These are phyloP conservation scores for Sporisorium exsertum DNA, from an alignment of 1,284 basidiomycete species.

Conservation along the genomic window DNA sequence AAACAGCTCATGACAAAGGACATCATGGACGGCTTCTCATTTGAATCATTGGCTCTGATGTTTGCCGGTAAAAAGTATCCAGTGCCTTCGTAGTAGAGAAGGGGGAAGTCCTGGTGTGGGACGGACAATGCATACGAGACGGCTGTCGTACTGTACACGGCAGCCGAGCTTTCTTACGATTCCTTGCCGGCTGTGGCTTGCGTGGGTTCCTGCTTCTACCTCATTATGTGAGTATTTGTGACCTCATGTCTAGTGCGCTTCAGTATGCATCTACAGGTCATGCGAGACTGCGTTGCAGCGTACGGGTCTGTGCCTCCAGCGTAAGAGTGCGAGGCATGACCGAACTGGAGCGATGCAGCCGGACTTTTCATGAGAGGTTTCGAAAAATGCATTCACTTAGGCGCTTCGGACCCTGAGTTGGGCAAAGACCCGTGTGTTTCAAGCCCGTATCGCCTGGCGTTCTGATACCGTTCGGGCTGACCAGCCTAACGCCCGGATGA, in stretches of 20 bases:
- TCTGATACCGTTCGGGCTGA: too few relatives aligned
- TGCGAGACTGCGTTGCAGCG: neutral
- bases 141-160: neutral
- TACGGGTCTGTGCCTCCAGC: too few relatives aligned
- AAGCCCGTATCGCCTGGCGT: too few relatives aligned
- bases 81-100: neutral
- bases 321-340: neutral
- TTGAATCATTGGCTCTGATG: conserved; percentile 20
- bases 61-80: conserved; percentile 30
- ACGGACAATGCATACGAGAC: conserved; percentile 15
- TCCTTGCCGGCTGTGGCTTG: neutral
- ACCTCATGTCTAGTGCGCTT: neutral
- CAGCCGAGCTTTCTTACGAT: neutral
- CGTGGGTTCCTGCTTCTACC: neutral
- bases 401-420: neutral
- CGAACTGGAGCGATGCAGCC: neutral
- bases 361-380: neutral
- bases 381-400: too few relatives aligned
- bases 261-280: neutral
- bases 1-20: conserved; percentile 32
- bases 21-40: conserved; percentile 31
- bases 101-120: neutral
- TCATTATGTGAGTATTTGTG: neutral
- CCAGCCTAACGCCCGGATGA: too few relatives aligned
- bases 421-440: too few relatives aligned